Base-by-base conservation (phyloP, 1,139 yeast genomes). In the Pichia inconspicua region DNA sequence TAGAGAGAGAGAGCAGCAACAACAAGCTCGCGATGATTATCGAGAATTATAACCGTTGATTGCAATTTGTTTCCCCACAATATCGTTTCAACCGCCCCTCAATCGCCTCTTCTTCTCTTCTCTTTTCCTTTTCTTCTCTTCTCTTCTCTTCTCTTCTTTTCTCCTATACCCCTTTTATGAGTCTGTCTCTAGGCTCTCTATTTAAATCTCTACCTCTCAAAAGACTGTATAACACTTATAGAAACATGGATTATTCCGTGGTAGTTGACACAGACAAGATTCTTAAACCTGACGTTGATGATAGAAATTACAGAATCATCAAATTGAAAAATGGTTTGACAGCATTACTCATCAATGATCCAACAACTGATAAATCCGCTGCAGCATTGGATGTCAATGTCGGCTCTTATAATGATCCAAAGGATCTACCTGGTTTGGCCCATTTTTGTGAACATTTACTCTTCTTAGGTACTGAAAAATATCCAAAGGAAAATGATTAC, bases 381-480 rank as follows among this genome's bases (percentile, higher is more conserved):
- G 97, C 97, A 1, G 84, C 97, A 0, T 68, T 92, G 50, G 96
- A 88, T 61, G 97, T 92, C 34, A 80, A 86, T 58, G 92, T 89
- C 25, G 98, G 98, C 19, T 77, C 96, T 4, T 86, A 84, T 63
- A 78, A 85, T 45, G 97, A 92, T 61, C 87, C 86, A 17, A 72
- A 75, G 45, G 71, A 74, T 30, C 66, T 88, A 31, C 84, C 90
- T 2, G 98, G 98, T 1, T 71, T 92, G 53, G 98, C 98, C 3
- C 98, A 92, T 67, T 92, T 92, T 66, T 89, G 97, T 67, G 98
- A 92, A 68, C 98, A 92, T 67, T 72, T 92, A 56, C 71, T 92
- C 53, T 92, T 92, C 65, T 88, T 92, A 96, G 98, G 98, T n/a
- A 90, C 97, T 5, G 73, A 78, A 57, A 90, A 89, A 66, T 92